phyloP scores from a whole-genome alignment of 2,329 filamentous ascomycete species.

The Fusarium citri region DNA sequence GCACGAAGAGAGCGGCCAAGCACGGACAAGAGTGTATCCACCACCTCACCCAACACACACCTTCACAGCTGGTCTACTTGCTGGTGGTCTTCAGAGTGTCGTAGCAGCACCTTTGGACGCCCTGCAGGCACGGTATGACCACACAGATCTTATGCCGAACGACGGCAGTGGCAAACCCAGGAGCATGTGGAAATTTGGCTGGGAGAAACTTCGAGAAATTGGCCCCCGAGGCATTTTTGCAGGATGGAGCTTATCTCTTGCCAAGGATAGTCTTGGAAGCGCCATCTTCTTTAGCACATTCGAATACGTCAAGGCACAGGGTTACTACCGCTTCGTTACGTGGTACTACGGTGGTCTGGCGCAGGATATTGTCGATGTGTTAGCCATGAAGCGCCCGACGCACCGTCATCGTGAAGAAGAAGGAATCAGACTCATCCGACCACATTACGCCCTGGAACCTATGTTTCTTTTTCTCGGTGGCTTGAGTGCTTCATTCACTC shows the following conservation, averaged over 20 bases:
- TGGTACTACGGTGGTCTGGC: conserved; percentile 74
- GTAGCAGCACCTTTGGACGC: conserved; percentile 81
- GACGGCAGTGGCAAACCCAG: conserved; percentile 58
- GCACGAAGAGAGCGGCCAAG: conserved; percentile 70
- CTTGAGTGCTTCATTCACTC: conserved; percentile 73
- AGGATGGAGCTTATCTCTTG: conserved; percentile 75
- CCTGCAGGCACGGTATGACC: conserved; percentile 78
- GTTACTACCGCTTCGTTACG: conserved; percentile 75
- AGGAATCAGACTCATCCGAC: conserved; percentile 67
- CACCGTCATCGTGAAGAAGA: conserved; percentile 36
- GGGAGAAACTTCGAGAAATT: conserved; percentile 73
- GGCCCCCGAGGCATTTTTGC: conserved; percentile 79
- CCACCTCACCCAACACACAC: conserved; percentile 72
- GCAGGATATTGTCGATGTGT: conserved; percentile 62
- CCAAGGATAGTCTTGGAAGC: conserved; percentile 76
- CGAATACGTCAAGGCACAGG: conserved; percentile 80
- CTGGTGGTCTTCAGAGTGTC: conserved; percentile 76
- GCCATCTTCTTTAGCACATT: conserved; percentile 81
- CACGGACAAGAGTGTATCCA: conserved; percentile 74
- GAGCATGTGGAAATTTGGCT: conserved; percentile 80
- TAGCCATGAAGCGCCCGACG: conserved; percentile 60
- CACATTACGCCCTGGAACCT: conserved; percentile 81
- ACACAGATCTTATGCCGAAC: conserved; percentile 59
- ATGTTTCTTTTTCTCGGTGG: conserved; percentile 77
- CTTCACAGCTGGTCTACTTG: conserved; percentile 76